Percentiles rank a stretch among this genome's conserved stretches.
Evolutionary conservation across 1,284 basidiomycete genomes (phyloP).

Genomic region (Vanrija sp.): DNA sequence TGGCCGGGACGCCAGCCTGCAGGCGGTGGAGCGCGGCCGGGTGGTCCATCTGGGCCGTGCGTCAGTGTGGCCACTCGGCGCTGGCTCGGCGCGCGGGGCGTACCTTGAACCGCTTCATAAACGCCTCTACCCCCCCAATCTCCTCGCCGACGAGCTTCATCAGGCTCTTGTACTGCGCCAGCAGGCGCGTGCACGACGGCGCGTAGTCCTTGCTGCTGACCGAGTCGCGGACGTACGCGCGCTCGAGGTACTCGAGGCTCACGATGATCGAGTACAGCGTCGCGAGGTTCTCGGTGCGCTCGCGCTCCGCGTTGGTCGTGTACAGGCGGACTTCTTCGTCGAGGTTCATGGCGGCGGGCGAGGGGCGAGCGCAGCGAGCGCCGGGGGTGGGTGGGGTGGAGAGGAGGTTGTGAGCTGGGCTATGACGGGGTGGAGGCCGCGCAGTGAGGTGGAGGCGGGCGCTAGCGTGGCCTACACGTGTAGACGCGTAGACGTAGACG

Average conservation of each 20-base stretch:
- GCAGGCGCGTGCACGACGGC: slow-evolving; percentile 83
- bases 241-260: slow-evolving; percentile 87
- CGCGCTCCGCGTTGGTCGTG: slow-evolving; percentile 81
- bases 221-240: slow-evolving; percentile 90
- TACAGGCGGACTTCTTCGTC: slow-evolving; percentile 91
- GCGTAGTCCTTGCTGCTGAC: slow-evolving; percentile 92
- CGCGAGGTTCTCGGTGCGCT: slow-evolving; percentile 80
- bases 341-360: slow-evolving; percentile 48
- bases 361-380: background rate
- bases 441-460: too few relatives aligned
- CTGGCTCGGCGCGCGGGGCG: slow-evolving; percentile 29
- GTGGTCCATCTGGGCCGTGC: slow-evolving; percentile 72
- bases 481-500: too few relatives aligned
- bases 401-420: background rate
- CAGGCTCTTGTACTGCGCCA: slow-evolving; percentile 97
- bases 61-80: background rate
- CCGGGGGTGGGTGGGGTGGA: background rate
- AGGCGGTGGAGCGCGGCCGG: slow-evolving; percentile 87
- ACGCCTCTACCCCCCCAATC: slow-evolving; percentile 75
- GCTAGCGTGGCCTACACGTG: too few relatives aligned
- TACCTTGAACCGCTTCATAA: slow-evolving; percentile 86
- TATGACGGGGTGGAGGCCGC: too few relatives aligned
- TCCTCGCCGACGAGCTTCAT: slow-evolving; percentile 85
- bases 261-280: slow-evolving; percentile 91
- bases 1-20: slow-evolving; percentile 90